Conservation (phyloP, 345 rosid species). For the Acer yangbiense region DNA sequence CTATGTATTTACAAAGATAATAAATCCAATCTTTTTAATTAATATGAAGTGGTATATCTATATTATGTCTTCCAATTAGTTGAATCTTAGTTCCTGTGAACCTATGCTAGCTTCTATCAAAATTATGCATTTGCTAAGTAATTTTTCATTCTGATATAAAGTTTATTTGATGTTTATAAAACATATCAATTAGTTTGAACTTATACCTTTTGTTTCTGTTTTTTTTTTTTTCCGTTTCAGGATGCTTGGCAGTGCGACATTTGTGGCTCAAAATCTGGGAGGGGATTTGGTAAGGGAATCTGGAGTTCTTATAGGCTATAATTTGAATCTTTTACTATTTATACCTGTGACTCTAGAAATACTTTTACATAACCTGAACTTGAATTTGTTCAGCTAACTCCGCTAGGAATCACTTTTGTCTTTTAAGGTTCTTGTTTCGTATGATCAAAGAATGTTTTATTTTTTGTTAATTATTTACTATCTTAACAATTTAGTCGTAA, state of each 20-base stretch:
- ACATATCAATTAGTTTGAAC: not conserved
- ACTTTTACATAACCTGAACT: not conserved
- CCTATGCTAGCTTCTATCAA: not conserved
- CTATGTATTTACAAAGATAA: not conserved
- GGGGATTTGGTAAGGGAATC: slow-evolving; percentile 89
- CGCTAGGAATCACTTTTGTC: not conserved
- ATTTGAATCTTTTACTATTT: slow-evolving; percentile 6
- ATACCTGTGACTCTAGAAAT: not conserved
- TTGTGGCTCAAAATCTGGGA: slow-evolving; percentile 89
- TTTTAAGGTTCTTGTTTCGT: not conserved
- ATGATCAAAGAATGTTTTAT: not conserved
- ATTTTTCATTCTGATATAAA: not conserved
- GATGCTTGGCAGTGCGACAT: slow-evolving; percentile 98
- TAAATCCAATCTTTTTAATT: not conserved
- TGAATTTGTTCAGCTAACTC: not conserved
- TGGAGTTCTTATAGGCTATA: slow-evolving; percentile 1
- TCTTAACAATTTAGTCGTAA: not conserved
- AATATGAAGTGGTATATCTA: not conserved
- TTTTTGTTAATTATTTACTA: not conserved
- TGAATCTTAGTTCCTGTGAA: not conserved
- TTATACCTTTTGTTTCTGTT: not conserved
- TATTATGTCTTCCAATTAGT: not conserved
- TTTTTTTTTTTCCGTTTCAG: slow-evolving; percentile 39
- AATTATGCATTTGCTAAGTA: not conserved
- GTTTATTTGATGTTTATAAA: not conserved